Base-by-base conservation (phyloP, 2,329 filamentous ascomycete species). In the Rutstroemia sydowiana region DNA sequence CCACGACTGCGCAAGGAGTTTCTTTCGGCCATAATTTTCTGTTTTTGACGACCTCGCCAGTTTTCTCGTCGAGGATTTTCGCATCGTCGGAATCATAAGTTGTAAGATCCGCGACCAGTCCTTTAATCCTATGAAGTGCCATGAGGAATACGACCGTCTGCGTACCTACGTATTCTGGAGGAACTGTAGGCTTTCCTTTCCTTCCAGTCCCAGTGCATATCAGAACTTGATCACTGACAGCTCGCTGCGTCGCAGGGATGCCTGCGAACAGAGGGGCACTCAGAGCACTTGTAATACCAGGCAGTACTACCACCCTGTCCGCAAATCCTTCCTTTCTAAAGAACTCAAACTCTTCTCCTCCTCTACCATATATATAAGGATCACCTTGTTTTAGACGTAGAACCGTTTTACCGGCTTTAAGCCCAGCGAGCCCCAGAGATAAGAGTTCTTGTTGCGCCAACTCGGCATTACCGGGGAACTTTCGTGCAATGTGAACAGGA, bases 401-500 rank as follows among this genome's bases (percentile, higher is more conserved):
- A 0, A 98, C 93, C 1, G 81, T 87, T 66, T 87, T 82, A 11
- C 93, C 93, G 18, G 75, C 72, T 44, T 75, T 71, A 18, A 87
- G 62, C 7, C 82, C 89, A 2, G 80, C 79, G 2, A 95, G 74
- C 0, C 89, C 93, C 61, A 88, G 77, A 48, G 83, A 77, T 2
- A 95, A 78, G 4, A 98, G 81, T 69, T 98, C 93, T 64, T 91
- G 83, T 67, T 98, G 93, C 0, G 93, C 93, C 41, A 82, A 82
- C 61, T 98, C 93, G 37, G 93, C 93, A 69, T 98, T 97, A 20
- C 93, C 93, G 1, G 93, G 93, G 70, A 98, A 98, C 68, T 98
- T 98, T 64, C 91, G 86, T 4, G 93, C 92, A 61, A 98, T 98
- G 62, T 88, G 83, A 11, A 97, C 85, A 9, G 86, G 84, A 8